Conservation (phyloP, 768 basidiomycete species). For the Calvatia gigantea region DNA sequence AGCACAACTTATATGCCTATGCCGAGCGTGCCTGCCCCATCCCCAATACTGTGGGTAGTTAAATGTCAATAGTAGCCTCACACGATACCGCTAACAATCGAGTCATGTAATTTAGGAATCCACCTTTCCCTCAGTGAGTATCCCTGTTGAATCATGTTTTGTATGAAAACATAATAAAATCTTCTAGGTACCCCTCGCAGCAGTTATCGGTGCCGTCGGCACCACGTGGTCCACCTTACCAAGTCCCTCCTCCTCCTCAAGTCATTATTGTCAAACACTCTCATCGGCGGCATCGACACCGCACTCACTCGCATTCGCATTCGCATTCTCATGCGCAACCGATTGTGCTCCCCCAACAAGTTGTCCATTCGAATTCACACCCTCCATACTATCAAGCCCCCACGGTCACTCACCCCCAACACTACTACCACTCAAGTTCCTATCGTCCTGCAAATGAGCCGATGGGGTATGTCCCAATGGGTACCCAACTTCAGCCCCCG, state of each 20-base stretch:
- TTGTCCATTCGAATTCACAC: slow-evolving; percentile 15
- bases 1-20: slow-evolving; percentile 4
- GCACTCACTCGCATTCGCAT: slow-evolving; percentile 16
- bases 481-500: slow-evolving; percentile 8
- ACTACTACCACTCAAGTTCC: neutral
- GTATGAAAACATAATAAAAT: slow-evolving; percentile 7
- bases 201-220: neutral
- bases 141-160: neutral
- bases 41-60: neutral
- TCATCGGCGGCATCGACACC: slow-evolving; percentile 19
- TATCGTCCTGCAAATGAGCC: slow-evolving; percentile 6
- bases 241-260: slow-evolving; percentile 13
- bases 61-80: neutral
- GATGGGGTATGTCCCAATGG: neutral
- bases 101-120: neutral
- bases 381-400: slow-evolving; percentile 5
- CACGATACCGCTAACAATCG: neutral
- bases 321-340: slow-evolving; percentile 14
- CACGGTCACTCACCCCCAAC: slow-evolving; percentile 7
- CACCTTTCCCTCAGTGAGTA: slow-evolving; percentile 1
- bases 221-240: neutral
- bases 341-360: slow-evolving; percentile 13
- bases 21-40: slow-evolving; percentile 11
- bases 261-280: slow-evolving; percentile 23
- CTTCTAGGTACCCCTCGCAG: slow-evolving; percentile 10